Evolutionary conservation across 257 asterid species (phyloP).

Genomic region (Anisodus tanguticus): DNA sequence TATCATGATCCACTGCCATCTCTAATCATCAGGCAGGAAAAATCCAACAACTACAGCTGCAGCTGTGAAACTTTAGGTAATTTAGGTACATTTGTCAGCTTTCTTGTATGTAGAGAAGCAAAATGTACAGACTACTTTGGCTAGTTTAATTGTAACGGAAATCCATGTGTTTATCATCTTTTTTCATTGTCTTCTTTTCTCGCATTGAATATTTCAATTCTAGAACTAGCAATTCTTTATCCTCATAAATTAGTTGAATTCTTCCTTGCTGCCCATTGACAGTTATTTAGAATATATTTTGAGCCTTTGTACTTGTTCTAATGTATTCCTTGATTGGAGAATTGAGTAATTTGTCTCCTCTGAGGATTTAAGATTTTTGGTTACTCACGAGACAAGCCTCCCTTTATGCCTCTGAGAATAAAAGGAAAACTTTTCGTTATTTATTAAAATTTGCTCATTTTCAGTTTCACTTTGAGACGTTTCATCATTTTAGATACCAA

Average conservation of each 20-base stretch:
- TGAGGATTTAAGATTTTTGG: background rate
- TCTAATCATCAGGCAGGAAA: slow-evolving; percentile 10
- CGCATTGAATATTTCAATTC: slow-evolving; percentile 3
- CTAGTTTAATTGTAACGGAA: background rate
- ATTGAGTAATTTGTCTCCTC: background rate
- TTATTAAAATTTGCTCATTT: background rate
- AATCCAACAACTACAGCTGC: background rate
- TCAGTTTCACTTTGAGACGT: background rate
- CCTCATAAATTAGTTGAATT: background rate
- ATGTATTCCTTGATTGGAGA: background rate
- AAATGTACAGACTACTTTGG: background rate
- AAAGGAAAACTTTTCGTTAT: background rate
- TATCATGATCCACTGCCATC: too few species aligned
- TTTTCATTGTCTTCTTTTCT: background rate
- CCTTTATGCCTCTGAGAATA: too few species aligned
- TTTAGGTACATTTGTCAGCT: slow-evolving; percentile 24
- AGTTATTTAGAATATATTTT: background rate
- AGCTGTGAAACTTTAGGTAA: background rate
- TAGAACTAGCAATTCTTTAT: background rate
- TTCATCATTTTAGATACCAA: background rate
- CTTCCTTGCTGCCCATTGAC: slow-evolving; percentile 8
- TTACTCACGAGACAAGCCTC: too few species aligned
- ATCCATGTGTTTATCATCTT: background rate
- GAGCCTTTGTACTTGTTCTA: background rate
- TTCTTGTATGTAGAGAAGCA: slow-evolving; percentile 7